phyloP scores from a whole-genome alignment of 2,329 filamentous ascomycete genomes.

The Trichoderma polysporum region DNA sequence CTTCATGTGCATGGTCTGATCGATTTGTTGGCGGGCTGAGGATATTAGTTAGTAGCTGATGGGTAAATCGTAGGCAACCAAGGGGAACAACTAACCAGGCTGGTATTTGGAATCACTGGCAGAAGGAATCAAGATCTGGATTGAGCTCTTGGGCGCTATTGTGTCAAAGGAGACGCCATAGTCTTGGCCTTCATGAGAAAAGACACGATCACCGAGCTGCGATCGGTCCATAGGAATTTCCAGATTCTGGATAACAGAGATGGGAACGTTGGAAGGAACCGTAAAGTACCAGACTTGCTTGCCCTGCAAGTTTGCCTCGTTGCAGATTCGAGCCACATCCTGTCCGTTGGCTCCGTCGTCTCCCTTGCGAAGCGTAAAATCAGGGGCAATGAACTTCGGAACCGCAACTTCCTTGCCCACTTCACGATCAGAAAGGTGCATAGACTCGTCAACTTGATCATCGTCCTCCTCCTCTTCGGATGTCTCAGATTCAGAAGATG shows the following conservation, averaged over 20 bases:
- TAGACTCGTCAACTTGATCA: slow-evolving; percentile 40
- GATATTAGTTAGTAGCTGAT: slow-evolving; percentile 19
- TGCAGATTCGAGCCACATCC: slow-evolving; percentile 56
- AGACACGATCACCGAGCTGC: slow-evolving; percentile 50
- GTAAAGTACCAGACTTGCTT: slow-evolving; percentile 83
- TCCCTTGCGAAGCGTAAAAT: slow-evolving; percentile 54
- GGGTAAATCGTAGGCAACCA: not conserved
- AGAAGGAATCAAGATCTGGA: slow-evolving; percentile 62
- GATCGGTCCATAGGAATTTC: slow-evolving; percentile 59
- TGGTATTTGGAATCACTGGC: slow-evolving; percentile 55
- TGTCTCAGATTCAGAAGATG: slow-evolving; percentile 2
- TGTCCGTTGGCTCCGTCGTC: slow-evolving; percentile 40
- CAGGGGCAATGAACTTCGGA: slow-evolving; percentile 48
- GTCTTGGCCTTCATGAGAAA: slow-evolving; percentile 63
- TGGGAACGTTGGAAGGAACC: slow-evolving; percentile 66
- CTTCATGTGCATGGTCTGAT: slow-evolving; percentile 64
- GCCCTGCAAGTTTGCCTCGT: slow-evolving; percentile 58
- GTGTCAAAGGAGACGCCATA: slow-evolving; percentile 60
- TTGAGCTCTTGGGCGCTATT: slow-evolving; percentile 49
- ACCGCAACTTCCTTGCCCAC: slow-evolving; percentile 39
- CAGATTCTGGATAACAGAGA: slow-evolving; percentile 64
- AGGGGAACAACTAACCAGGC: slow-evolving; percentile 45
- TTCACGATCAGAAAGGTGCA: slow-evolving; percentile 39
- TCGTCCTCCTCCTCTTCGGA: slow-evolving; percentile 25
- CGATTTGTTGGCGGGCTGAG: slow-evolving; percentile 44